These are phyloP conservation scores for Scheffersomyces titani DNA, from an alignment of 1,139 yeast species.

Conservation along the genomic window DNA sequence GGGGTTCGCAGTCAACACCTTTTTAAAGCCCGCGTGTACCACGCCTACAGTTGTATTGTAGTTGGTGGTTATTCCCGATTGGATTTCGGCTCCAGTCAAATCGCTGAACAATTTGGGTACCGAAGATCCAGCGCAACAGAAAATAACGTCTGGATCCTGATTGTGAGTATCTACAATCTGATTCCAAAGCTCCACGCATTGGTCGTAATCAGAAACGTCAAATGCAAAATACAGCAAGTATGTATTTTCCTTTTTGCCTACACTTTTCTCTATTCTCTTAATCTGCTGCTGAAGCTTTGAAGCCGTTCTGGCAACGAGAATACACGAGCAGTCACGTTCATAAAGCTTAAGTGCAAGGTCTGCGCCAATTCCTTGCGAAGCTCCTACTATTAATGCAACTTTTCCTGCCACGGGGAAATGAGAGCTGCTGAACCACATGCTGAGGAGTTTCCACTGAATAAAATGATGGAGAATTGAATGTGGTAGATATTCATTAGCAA, in stretches of 20 bases:
- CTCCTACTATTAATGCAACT: slow-evolving; percentile 84
- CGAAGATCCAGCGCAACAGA: slow-evolving; percentile 90
- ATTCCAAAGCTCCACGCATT: slow-evolving; percentile 43
- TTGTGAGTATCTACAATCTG: slow-evolving; percentile 16
- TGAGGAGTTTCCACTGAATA: background rate
- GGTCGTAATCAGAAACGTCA: slow-evolving; percentile 64
- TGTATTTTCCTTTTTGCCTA: slow-evolving; percentile 24
- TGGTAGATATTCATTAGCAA: background rate
- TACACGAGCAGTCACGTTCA: slow-evolving; percentile 59
- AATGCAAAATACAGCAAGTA: slow-evolving; percentile 52
- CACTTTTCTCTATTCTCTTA: slow-evolving; percentile 33
- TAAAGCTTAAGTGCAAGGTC: slow-evolving; percentile 69
- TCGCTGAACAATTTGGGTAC: slow-evolving; percentile 79
- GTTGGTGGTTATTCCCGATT: slow-evolving; percentile 63
- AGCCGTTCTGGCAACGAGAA: slow-evolving; percentile 76
- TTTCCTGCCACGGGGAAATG: slow-evolving; percentile 45
- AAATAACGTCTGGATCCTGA: slow-evolving; percentile 66
- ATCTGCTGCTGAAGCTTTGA: slow-evolving; percentile 54
- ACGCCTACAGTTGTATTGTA: slow-evolving; percentile 74
- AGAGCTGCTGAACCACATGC: slow-evolving; percentile 28
- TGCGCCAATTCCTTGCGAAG: slow-evolving; percentile 92
- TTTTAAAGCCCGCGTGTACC: slow-evolving; percentile 61
- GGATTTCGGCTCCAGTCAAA: slow-evolving; percentile 57
- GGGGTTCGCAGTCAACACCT: slow-evolving; percentile 20
- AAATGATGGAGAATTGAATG: background rate